Conservation (phyloP, 75 land plant genomes). For the Cryptomeria japonica region DNA sequence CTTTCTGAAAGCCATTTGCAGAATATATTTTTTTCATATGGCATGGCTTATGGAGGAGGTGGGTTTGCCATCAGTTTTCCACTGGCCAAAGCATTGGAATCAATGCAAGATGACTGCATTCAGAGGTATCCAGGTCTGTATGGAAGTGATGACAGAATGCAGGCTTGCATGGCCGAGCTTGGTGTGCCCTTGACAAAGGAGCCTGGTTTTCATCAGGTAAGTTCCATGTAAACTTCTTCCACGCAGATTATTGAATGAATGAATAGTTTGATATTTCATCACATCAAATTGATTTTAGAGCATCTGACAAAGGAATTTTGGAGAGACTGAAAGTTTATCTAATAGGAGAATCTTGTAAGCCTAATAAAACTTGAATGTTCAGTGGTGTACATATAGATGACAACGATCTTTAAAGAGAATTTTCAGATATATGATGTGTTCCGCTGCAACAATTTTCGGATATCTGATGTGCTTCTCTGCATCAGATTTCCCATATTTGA, state of each 20-base stretch:
- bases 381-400: neutral
- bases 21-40: slow-evolving; percentile 61
- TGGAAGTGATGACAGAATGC: slow-evolving; percentile 85
- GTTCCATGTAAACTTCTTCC: neutral
- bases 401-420: neutral
- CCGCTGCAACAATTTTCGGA: too few species aligned
- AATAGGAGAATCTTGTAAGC: neutral
- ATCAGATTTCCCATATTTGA: neutral
- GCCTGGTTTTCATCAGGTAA: slow-evolving; percentile 80
- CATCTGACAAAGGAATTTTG: neutral
- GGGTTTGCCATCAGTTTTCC: slow-evolving; percentile 78
- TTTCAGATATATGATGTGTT: too few species aligned
- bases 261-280: neutral
- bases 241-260: neutral
- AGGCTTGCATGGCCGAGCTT: slow-evolving; percentile 77
- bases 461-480: neutral
- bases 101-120: slow-evolving; percentile 72
- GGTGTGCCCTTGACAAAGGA: slow-evolving; percentile 77
- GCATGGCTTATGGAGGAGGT: slow-evolving; percentile 85
- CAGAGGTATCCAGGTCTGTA: slow-evolving; percentile 66
- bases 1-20: slow-evolving; percentile 64
- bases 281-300: neutral
- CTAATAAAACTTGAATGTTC: neutral
- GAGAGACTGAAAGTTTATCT: neutral
- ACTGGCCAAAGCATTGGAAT: slow-evolving; percentile 45